Evolutionary conservation across 139 green algal genomes (phyloP), one percentile per base, ranked within the genome.

Genomic region (Astrephomene gubernaculifera): DNA sequence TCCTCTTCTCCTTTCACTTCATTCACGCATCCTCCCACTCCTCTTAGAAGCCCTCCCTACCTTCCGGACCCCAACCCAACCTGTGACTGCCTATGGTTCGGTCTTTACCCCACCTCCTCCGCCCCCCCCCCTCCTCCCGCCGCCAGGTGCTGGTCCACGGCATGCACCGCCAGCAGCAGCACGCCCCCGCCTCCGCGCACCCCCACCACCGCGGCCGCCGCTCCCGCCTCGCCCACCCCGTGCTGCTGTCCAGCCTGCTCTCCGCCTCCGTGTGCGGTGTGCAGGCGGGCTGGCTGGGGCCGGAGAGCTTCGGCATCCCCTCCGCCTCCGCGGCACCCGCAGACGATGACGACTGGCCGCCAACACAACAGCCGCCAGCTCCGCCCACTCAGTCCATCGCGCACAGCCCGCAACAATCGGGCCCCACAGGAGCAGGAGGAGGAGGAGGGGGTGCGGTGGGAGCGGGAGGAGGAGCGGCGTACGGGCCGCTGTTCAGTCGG

Each of bases 261-360:
- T 83, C 76, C 10, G 76, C 57, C 76, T 43, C 76, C 9, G 41
- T 83, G 12, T 83, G 76, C 61, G 76, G 76, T 7, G 76, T 83
- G 43, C 76, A 83, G 76, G 33, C 29, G n/a, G 76, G 76, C 76
- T 83, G 76, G 76, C 76, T 83, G 76, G n/a, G n/a, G 41, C 60
- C 60, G 14, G 60, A 72, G 57, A 63, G 41, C 63, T 84, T 84
- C 25, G 78, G 78, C 33, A 84, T 84, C 33, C 78, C 78, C 63
- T 74, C 78, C 61, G 78, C 78, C n/a, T 22, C 61, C 61, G 19
- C 44, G 12, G 41, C 33, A 14, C 60, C 76, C 5, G 38, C 39
- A 0, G 54, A 71, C 2, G 44, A 52, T 2, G 53, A 81, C 22
- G 31, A 67, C 31, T 14, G n/a, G 43, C 43, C 43, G 27, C 27